phyloP scores from a whole-genome alignment of 257 asterid species.

The Scutellaria minor region DNA sequence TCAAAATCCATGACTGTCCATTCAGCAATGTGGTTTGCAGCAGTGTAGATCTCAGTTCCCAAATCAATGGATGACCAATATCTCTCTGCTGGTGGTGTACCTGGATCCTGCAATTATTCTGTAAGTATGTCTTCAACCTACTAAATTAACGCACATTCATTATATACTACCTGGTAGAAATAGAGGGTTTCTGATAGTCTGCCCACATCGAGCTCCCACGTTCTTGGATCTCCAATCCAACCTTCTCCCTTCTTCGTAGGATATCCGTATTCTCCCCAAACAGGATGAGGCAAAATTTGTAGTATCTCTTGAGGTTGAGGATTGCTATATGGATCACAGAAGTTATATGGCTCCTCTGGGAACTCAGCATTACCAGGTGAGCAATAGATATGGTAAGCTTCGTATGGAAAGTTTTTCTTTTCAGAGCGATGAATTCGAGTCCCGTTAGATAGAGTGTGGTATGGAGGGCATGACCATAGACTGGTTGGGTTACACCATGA shows the following conservation, averaged over 20 bases:
- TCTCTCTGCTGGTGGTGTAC: slow-evolving; percentile 51
- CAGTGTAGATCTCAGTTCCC: slow-evolving; percentile 58
- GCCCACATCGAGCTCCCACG: slow-evolving; percentile 71
- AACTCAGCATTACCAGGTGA: slow-evolving; percentile 57
- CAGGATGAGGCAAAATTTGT: slow-evolving; percentile 67
- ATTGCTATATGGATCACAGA: slow-evolving; percentile 63
- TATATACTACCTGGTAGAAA: slow-evolving; percentile 53
- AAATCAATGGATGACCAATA: slow-evolving; percentile 57
- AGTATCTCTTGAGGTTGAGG: slow-evolving; percentile 70
- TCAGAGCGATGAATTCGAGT: slow-evolving; percentile 50
- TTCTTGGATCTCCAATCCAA: slow-evolving; percentile 65
- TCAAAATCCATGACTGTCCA: slow-evolving; percentile 62
- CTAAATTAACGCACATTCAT: neutral
- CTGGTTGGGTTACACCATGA: slow-evolving; percentile 53
- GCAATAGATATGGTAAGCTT: slow-evolving; percentile 63
- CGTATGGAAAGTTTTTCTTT: slow-evolving; percentile 46
- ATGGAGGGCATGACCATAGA: slow-evolving; percentile 53
- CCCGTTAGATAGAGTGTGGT: slow-evolving; percentile 57
- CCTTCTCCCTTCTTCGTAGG: slow-evolving; percentile 61
- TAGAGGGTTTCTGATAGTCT: slow-evolving; percentile 57
- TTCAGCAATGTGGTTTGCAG: slow-evolving; percentile 53
- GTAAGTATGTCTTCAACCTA: neutral
- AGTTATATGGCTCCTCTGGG: slow-evolving; percentile 48
- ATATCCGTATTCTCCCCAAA: slow-evolving; percentile 65
- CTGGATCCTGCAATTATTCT: slow-evolving; percentile 56